Percentiles rank a stretch among this genome's conserved stretches.
phyloP scores from a whole-genome alignment of 306 rosid species.

The Aeschynomene evenia region DNA sequence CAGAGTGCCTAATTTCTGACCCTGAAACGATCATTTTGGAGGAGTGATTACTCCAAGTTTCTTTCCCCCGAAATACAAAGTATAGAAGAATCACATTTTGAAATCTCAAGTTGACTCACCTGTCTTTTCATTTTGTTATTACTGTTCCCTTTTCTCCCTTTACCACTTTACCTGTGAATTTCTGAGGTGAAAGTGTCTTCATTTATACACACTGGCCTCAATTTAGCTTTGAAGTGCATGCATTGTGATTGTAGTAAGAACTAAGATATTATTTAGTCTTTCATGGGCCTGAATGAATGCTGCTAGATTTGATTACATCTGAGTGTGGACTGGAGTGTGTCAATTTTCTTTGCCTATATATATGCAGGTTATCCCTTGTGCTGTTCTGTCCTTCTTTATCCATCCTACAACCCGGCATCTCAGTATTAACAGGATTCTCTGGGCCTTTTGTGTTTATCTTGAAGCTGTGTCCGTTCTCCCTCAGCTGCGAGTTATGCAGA shows the following conservation, averaged over 20 bases:
- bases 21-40: background rate
- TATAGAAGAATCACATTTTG: conserved; percentile 10
- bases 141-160: background rate
- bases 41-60: background rate
- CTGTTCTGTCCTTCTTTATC: conserved; percentile 45
- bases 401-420: conserved; percentile 72
- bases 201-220: background rate
- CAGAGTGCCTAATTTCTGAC: background rate
- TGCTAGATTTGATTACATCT: conserved; percentile 10
- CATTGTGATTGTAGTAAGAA: background rate
- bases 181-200: background rate
- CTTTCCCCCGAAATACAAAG: background rate
- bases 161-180: background rate
- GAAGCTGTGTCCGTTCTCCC: conserved; percentile 86
- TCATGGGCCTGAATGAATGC: background rate
- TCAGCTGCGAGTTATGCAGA: conserved; percentile 77
- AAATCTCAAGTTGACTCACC: background rate
- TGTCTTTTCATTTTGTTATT: background rate
- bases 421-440: conserved; percentile 52
- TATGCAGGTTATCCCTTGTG: conserved; percentile 66
- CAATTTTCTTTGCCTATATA: conserved; percentile 16
- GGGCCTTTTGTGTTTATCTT: conserved; percentile 88
- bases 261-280: background rate
- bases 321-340: conserved; percentile 6
- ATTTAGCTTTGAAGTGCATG: background rate